phyloP scores from a whole-genome alignment of 345 rosid genomes.

The Citrus sinensis region DNA sequence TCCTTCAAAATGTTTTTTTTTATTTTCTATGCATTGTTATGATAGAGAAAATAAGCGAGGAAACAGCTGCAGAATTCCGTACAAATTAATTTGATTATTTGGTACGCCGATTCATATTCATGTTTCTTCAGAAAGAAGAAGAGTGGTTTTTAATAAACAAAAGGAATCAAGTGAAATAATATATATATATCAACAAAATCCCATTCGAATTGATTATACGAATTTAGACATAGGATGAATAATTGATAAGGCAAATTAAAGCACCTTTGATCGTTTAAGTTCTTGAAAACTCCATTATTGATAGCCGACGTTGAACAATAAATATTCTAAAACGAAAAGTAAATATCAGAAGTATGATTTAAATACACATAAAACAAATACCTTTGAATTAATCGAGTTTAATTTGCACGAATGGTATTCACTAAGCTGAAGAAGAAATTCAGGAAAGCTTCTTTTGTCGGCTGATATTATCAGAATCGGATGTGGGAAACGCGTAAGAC shows the following conservation, averaged over 20 bases:
- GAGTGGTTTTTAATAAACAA: constrained; percentile 1
- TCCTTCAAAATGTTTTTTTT: neutral
- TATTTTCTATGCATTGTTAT: neutral
- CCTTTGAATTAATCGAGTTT: neutral
- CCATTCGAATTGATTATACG: neutral
- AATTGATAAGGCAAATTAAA: neutral
- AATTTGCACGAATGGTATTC: neutral
- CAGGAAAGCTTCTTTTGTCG: neutral
- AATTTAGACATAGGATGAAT: neutral
- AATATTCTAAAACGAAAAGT: neutral
- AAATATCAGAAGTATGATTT: neutral
- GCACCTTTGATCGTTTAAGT: neutral
- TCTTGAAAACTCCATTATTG: neutral
- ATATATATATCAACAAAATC: neutral
- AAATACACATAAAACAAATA: neutral
- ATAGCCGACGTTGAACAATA: neutral
- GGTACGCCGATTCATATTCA: neutral
- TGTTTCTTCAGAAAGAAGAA: neutral
- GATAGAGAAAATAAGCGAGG: neutral
- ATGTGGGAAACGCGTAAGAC: constrained; percentile 7
- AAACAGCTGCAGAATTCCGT: neutral
- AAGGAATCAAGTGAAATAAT: neutral
- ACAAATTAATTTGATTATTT: neutral
- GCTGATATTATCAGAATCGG: constrained; percentile 1
- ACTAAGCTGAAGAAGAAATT: neutral